Evolutionary conservation across 257 asterid species (phyloP), one percentile per base, ranked within the genome.

Genomic region (Fraxinus quadrangulata): DNA sequence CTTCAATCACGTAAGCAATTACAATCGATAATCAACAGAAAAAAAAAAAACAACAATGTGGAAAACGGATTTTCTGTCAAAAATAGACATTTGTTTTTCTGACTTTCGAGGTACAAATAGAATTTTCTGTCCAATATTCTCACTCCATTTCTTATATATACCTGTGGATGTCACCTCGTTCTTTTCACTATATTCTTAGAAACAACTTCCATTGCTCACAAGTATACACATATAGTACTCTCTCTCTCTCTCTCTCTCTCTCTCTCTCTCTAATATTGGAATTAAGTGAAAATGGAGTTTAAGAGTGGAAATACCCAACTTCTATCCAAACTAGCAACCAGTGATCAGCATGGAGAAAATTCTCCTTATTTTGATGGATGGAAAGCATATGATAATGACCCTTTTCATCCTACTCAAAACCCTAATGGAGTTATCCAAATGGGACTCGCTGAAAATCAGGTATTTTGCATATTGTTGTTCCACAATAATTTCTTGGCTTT

Each of bases 371-470:
- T 94, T 78, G 94, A 92, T 77, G 98, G 98, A 19, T 91, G 97
- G 97, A 94, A 92, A 84, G 97, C 98, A 0, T 92, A 88, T 63
- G 90, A 92, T 36, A 85, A 73, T 6, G 84, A 94, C 84, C 98
- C 98, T 61, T 94, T 84, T 65, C 97, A 92, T 77, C 91, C 96
- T 51, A 16, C 65, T 3, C 3, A 49, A 6, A 94, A 94, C 80
- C 96, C 88, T 74, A 47, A 81, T 36, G 98, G 98, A 9, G 96
- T 94, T 54, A 89, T 94, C 59, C 98, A 94, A 79, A 89, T 92
- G 97, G 98, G 98, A 5, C 96, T 94, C 14, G 91, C 98, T 11
- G 98, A 94, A 79, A 94, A 94, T 68, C 97, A 86, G 94, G 98
- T 88, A 61, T 21, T 2, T 14, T 49, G 0, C 33, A 23, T 16